Percentiles rank a stretch among this genome's conserved stretches.
These are phyloP conservation scores for Alternaria viburni DNA, from an alignment of 2,329 filamentous ascomycete genomes.

Conservation along the genomic window DNA sequence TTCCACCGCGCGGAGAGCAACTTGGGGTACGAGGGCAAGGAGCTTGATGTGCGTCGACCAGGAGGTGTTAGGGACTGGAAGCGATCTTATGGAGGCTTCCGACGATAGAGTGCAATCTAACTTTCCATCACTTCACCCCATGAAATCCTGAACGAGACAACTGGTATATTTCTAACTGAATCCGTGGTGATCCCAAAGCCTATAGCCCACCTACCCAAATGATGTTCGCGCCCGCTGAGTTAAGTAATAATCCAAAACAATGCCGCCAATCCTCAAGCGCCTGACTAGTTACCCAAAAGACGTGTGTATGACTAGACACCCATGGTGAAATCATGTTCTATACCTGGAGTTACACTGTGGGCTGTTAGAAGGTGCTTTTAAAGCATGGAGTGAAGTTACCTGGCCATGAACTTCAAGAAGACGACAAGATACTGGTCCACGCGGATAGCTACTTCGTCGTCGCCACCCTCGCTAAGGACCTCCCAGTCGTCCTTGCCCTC, in stretches of 20 bases:
- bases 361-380: conserved; percentile 64
- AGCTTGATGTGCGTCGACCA: conserved; percentile 40
- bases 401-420: conserved; percentile 77
- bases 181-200: background rate
- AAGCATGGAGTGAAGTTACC: conserved; percentile 31
- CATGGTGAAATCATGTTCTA: conserved; percentile 98
- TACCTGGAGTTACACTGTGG: conserved; percentile 87
- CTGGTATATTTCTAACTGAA: background rate
- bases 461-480: conserved; percentile 62
- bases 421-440: conserved; percentile 91
- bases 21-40: conserved; percentile 45
- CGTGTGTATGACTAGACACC: conserved; percentile 66
- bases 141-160: background rate
- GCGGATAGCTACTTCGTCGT: conserved; percentile 80
- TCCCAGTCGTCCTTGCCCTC: conserved; percentile 65
- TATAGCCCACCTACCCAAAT: background rate
- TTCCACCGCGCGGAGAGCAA: conserved; percentile 28
- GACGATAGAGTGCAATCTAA: conserved; percentile 1
- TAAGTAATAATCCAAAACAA: conserved; percentile 2
- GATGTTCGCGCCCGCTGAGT: conserved; percentile 5
- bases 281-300: background rate
- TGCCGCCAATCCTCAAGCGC: conserved; percentile 4
- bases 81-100: conserved; percentile 21
- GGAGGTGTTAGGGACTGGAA: conserved; percentile 42
- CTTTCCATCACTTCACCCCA: background rate